These are phyloP conservation scores for Hypoxylon rubiginosum DNA, from an alignment of 2,329 filamentous ascomycete species.

Conservation along the genomic window DNA sequence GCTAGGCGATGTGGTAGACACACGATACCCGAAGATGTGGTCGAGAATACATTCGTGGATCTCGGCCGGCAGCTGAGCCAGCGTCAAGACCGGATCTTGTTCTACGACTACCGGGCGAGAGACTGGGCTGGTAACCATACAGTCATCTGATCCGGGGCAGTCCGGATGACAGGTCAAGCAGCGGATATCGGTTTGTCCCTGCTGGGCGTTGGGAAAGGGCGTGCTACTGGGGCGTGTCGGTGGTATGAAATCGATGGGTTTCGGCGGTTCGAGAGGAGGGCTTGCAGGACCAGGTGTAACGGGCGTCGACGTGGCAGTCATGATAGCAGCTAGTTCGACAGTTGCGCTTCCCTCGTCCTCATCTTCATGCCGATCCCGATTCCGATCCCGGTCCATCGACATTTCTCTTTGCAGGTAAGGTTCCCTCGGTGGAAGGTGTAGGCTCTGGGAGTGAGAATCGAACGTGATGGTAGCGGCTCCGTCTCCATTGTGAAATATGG, in stretches of 20 bases:
- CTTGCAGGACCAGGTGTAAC: conserved; percentile 68
- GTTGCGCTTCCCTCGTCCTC: conserved; percentile 58
- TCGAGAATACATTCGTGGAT: conserved; percentile 81
- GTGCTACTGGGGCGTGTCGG: conserved; percentile 71
- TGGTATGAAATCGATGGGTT: conserved; percentile 62
- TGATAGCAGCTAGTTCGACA: conserved; percentile 60
- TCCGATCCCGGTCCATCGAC: conserved; percentile 42
- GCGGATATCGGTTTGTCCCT: conserved; percentile 59
- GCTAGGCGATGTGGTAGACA: conserved; percentile 71
- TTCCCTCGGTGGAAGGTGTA: conserved; percentile 45
- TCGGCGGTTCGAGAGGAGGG: conserved; percentile 63
- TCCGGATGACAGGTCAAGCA: conserved; percentile 57
- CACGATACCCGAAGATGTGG: conserved; percentile 76
- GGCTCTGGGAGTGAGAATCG: conserved; percentile 44
- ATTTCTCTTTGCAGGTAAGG: conserved; percentile 48
- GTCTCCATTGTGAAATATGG: conserved; percentile 46
- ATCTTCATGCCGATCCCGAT: conserved; percentile 48
- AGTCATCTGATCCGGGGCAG: conserved; percentile 47
- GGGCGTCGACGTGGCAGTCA: conserved; percentile 65
- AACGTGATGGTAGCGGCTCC: conserved; percentile 40
- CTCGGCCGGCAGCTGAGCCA: conserved; percentile 73
- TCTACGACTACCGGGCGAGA: conserved; percentile 42
- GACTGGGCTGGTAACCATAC: conserved; percentile 47
- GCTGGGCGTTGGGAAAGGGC: conserved; percentile 69
- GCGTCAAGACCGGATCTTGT: conserved; percentile 53